Conservation (phyloP, 1,139 yeast genomes). For the Waltiozyma sp. region DNA sequence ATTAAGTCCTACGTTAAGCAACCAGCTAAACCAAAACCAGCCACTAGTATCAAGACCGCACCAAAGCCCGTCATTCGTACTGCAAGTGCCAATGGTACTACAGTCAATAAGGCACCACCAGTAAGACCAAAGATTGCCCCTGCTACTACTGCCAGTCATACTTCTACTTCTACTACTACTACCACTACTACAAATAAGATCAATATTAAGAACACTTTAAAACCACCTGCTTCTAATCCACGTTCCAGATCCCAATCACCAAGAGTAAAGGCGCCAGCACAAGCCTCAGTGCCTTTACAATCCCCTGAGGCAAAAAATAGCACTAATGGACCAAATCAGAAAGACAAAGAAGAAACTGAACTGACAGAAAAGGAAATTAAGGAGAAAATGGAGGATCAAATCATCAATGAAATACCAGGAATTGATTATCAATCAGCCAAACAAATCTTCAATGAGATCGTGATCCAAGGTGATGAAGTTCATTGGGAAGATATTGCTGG, state of each 20-base stretch:
- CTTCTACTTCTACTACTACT: too few species aligned
- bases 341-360: slow-evolving; percentile 14
- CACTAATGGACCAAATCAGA: too few species aligned
- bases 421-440: slow-evolving; percentile 62
- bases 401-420: slow-evolving; percentile 27
- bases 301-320: too few species aligned
- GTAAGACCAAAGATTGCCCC: background rate
- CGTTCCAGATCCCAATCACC: slow-evolving; percentile 14
- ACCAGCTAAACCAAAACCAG: background rate
- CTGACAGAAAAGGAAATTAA: slow-evolving; percentile 18
- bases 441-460: slow-evolving; percentile 85
- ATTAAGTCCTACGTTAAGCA: background rate
- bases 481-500: slow-evolving; percentile 98
- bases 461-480: slow-evolving; percentile 90
- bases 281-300: too few species aligned
- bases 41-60: slow-evolving; percentile 1
- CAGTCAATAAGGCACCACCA: background rate
- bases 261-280: background rate
- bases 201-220: background rate
- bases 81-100: background rate
- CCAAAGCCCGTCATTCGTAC: slow-evolving; percentile 5
- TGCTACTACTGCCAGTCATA: too few species aligned
- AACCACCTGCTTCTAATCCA: slow-evolving; percentile 2
- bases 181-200: background rate
- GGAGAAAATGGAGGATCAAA: slow-evolving; percentile 25